A percentile compares a stretch with the other conserved stretches of the same genome.
These are phyloP conservation scores for Incumbomyces delicatus DNA, from an alignment of 2,329 filamentous ascomycete species.

Conservation along the genomic window DNA sequence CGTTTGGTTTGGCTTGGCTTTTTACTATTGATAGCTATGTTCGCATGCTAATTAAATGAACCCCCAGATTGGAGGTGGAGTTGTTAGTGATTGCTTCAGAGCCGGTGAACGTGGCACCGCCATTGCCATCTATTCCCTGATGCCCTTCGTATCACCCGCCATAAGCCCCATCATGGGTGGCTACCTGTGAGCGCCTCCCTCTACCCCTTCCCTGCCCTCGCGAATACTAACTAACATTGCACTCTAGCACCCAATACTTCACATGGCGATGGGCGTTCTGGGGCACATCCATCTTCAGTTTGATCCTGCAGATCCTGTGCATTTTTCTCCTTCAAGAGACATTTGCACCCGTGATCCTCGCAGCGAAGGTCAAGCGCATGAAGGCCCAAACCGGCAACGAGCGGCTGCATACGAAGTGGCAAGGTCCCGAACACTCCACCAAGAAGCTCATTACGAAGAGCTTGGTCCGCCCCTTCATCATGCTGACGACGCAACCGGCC, in stretches of 20 bases:
- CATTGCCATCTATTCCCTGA: conserved; percentile 45
- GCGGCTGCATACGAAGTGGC: conserved; percentile 14
- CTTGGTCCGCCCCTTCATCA: conserved; percentile 46
- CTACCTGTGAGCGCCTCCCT: conserved; percentile 36
- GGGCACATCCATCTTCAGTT: conserved; percentile 21
- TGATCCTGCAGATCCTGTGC: conserved; percentile 14
- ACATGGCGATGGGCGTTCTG: conserved; percentile 30
- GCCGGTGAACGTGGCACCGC: conserved; percentile 46
- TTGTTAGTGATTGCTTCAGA: conserved; percentile 38
- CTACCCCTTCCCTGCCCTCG: conserved; percentile 36
- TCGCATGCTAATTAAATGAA: neutral
- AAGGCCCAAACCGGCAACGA: conserved; percentile 25
- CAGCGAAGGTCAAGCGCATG: conserved; percentile 14
- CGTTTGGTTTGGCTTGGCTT: too few species aligned
- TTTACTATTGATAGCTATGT: neutral
- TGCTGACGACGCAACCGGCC: conserved; percentile 51
- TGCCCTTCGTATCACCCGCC: conserved; percentile 48
- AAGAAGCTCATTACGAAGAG: conserved; percentile 28
- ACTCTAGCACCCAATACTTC: conserved; percentile 21
- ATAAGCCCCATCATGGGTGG: conserved; percentile 49
- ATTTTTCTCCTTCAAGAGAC: conserved; percentile 24
- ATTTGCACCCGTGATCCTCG: conserved; percentile 24
- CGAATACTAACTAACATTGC: conserved; percentile 28
- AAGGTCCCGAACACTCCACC: conserved; percentile 25
- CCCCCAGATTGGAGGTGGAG: conserved; percentile 22